Base-by-base conservation (phyloP, 148 eudicot species). In the Drosera capensis region DNA sequence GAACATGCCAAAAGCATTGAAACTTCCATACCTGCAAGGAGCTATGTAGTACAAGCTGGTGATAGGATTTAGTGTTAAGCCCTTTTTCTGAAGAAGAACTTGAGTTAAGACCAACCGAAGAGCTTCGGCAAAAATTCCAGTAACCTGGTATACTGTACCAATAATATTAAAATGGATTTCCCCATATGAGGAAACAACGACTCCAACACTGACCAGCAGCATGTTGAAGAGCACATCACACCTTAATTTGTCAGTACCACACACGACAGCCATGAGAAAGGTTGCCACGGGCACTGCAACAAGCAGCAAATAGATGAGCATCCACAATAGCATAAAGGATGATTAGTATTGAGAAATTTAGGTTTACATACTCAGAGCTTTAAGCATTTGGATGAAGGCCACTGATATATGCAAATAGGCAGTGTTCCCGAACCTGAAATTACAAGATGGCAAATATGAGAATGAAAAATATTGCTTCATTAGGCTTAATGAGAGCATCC, bases 211-310 rank as follows among this genome's bases (percentile, higher is more conserved):
- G 64, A 82, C 82, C 62, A 82, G 69, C 56, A 82, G 45, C 93
- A 82, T 78, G 77, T 82, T 82, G 56, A 63, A 63, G 61, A 82
- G 66, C 48, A 82, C 66, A 38, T 77, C 85, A 40, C 81, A 81
- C 62, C 79, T 71, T 57, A 77, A 60, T 48, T 68, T 81, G 70
- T 81, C 93, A 55, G 93, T 81, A 19, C 93, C 82, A 61, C 93
- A 81, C 49, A 74, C 60, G 48, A 77, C 85, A 23, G 85, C 93
- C 80, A 81, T 63, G 34, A 81, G 46, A 62, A 81, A 81, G 3
- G 93, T 81, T n/a, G 93, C 93, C 62, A 81, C 93, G 15, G 93
- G 93, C 93, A 81, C 93, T 81, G 84, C 62, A 61, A 22, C 2
- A 61, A 24, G 24, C 23, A 68, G 6, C 19, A 25, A 1, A 17